Conservation (phyloP, 2,329 filamentous ascomycete genomes). For the Calonectria naviculata region DNA sequence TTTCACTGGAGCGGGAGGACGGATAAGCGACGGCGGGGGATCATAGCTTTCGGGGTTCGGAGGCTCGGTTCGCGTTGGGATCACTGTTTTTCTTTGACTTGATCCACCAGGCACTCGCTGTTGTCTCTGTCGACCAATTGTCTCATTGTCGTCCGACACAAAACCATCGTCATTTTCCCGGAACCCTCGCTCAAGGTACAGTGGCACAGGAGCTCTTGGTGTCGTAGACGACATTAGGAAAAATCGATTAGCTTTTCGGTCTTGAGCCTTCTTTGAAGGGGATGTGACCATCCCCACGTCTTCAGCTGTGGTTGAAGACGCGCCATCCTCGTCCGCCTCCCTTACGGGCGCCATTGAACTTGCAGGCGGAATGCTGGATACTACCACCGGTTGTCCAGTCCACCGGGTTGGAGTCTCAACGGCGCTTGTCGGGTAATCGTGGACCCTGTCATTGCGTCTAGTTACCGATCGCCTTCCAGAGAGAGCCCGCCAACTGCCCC, state of each 20-base stretch:
- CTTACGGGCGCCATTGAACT: conserved; percentile 45
- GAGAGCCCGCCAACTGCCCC: conserved; percentile 40
- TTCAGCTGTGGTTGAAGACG: conserved; percentile 35
- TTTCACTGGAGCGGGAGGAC: conserved; percentile 18
- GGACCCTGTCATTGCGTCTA: conserved; percentile 34
- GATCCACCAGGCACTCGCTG: conserved; percentile 20
- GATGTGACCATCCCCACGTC: conserved; percentile 33
- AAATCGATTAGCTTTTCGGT: conserved; percentile 32
- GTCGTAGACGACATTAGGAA: conserved; percentile 52
- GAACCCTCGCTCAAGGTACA: conserved; percentile 53
- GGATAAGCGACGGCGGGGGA: conserved; percentile 3
- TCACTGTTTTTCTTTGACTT: not conserved
- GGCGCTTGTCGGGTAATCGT: conserved; percentile 32
- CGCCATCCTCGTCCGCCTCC: conserved; percentile 44
- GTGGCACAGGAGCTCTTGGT: conserved; percentile 54
- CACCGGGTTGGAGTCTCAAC: conserved; percentile 59
- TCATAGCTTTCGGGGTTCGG: conserved; percentile 4
- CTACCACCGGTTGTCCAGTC: conserved; percentile 53
- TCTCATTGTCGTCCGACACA: conserved; percentile 1
- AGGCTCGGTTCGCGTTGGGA: conserved; percentile 2
- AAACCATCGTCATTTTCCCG: conserved; percentile 33
- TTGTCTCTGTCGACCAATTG: conserved; percentile 2
- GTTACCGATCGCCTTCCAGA: conserved; percentile 37
- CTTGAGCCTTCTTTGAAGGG: conserved; percentile 33
- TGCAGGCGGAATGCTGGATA: conserved; percentile 43